These are phyloP conservation scores for Coemansia sp. DNA, from an alignment of 192 early-diverging fungal genomes.

Conservation along the genomic window DNA sequence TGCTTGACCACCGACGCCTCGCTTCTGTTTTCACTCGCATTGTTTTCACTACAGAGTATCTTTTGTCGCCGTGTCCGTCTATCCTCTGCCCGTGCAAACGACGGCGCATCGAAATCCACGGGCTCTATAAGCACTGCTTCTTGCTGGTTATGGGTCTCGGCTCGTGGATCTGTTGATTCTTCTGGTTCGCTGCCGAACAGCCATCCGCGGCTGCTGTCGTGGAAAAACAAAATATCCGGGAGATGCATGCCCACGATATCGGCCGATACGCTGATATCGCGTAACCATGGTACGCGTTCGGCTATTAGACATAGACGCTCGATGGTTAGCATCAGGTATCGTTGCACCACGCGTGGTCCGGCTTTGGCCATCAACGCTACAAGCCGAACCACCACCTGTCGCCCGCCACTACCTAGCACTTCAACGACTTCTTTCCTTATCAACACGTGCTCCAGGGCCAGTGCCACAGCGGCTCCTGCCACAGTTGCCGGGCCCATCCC, in stretches of 20 bases:
- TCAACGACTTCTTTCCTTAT: neutral
- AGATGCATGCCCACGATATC: slow-evolving; percentile 13
- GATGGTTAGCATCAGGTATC: slow-evolving; percentile 3
- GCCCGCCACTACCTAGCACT: slow-evolving; percentile 9
- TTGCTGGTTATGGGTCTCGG: neutral
- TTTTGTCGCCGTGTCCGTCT: slow-evolving; percentile 8
- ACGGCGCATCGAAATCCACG: slow-evolving; percentile 5
- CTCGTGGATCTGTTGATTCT: neutral
- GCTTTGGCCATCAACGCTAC: slow-evolving; percentile 20
- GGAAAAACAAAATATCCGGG: slow-evolving; percentile 28
- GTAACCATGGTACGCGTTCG: slow-evolving; percentile 31
- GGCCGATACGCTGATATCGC: neutral
- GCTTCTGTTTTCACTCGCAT: no score
- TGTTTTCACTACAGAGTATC: neutral
- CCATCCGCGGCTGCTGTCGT: slow-evolving; percentile 16
- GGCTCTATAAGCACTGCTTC: neutral
- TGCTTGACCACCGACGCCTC: slow-evolving; percentile 16
- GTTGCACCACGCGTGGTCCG: slow-evolving; percentile 8
- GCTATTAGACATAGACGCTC: slow-evolving; percentile 18
- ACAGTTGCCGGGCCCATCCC: slow-evolving; percentile 25
- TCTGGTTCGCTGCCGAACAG: neutral
- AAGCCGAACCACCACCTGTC: slow-evolving; percentile 18
- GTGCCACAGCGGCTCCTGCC: slow-evolving; percentile 17
- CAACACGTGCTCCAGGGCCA: slow-evolving; percentile 24
- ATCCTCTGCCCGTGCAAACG: slow-evolving; percentile 23